phyloP scores from a whole-genome alignment of 306 rosid genomes.

The Trifolium subterraneum region DNA sequence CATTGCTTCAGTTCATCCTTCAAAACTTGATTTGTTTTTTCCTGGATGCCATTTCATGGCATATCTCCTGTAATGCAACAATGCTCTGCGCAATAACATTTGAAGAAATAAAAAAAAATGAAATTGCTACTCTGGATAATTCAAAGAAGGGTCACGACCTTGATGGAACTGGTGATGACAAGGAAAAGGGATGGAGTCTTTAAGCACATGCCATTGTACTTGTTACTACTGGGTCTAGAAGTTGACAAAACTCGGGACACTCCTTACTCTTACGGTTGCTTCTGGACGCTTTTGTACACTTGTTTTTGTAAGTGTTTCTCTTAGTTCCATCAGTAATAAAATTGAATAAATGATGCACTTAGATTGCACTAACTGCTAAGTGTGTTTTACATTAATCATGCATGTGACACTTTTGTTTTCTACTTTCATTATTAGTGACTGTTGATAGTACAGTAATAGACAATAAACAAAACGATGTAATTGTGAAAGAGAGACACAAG shows the following conservation, averaged over 20 bases:
- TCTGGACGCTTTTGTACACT: not conserved
- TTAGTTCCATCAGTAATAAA: not conserved
- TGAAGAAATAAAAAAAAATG: not conserved
- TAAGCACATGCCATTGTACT: not conserved
- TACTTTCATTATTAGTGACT: not conserved
- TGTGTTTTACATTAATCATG: not conserved
- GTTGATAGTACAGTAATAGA: not conserved
- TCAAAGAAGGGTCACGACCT: not conserved
- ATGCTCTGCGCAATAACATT: not conserved
- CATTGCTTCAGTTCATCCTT: no score
- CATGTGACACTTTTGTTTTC: not conserved
- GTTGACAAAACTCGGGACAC: not conserved
- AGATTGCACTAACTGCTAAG: not conserved
- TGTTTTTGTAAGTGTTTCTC: constrained; percentile 2
- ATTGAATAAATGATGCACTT: not conserved
- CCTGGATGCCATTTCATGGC: no score
- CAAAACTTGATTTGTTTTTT: no score
- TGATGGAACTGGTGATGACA: not conserved
- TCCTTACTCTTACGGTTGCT: not conserved
- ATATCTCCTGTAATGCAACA: no score
- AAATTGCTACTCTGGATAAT: not conserved
- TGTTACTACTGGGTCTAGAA: not conserved
- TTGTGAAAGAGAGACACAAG: not conserved
- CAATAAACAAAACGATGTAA: not conserved
- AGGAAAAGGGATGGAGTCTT: not conserved